A percentile compares a stretch with the other conserved stretches of the same genome.
phyloP scores from a whole-genome alignment of 352 stramenopile genomes.

The Pythium myriotylum region DNA sequence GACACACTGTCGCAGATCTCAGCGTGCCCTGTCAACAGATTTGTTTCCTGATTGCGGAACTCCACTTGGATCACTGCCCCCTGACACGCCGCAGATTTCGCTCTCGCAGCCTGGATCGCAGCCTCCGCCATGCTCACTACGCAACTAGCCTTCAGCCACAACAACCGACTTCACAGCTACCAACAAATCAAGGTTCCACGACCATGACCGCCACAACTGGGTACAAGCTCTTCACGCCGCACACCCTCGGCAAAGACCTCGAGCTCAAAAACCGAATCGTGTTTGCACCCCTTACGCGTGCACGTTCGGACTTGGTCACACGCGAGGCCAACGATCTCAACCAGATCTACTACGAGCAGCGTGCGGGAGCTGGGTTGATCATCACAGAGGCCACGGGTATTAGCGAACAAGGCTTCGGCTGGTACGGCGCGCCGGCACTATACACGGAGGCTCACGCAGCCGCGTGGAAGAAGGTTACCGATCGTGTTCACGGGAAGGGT shows the following conservation, averaged over 20 bases:
- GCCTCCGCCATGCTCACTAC: no score
- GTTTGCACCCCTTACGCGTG: slow-evolving; percentile 36
- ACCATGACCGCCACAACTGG: slow-evolving; percentile 16
- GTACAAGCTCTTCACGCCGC: slow-evolving; percentile 26
- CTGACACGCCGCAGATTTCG: no score
- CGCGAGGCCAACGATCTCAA: slow-evolving; percentile 2
- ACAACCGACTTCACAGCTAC: no score
- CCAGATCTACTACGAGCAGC: slow-evolving; percentile 17
- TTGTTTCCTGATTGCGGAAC: no score
- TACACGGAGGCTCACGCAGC: slow-evolving; percentile 20
- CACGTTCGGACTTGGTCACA: not conserved
- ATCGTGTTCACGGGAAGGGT: not conserved
- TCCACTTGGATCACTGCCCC: no score
- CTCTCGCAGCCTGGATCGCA: no score
- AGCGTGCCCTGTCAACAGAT: no score
- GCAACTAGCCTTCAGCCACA: no score
- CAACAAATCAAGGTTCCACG: no score
- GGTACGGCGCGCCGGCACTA: slow-evolving; percentile 31
- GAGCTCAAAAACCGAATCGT: slow-evolving; percentile 37
- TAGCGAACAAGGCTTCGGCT: slow-evolving; percentile 13
- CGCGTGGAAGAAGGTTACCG: not conserved
- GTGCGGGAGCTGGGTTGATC: slow-evolving; percentile 33
- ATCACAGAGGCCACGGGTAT: slow-evolving; percentile 31
- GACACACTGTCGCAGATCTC: no score
- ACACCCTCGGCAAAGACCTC: slow-evolving; percentile 1